phyloP scores from a whole-genome alignment of 164 flowering plant species.

The Vitis rupestris region DNA sequence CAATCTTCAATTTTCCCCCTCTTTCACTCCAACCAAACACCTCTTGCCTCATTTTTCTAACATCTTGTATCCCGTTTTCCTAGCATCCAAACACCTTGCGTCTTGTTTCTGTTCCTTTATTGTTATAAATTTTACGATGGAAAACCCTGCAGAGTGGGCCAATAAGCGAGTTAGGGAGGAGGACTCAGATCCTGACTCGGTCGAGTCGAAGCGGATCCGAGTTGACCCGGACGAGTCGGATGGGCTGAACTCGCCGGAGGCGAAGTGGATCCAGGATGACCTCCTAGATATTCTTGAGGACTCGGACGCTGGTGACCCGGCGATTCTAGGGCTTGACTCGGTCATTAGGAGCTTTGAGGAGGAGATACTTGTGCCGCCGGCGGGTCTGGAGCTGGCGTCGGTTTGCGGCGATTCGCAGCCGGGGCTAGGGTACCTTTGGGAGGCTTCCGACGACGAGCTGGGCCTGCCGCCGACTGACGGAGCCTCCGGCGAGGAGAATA shows the following conservation, averaged over 20 bases:
- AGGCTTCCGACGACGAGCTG: slow-evolving; percentile 59
- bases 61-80: neutral
- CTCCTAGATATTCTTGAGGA: slow-evolving; percentile 26
- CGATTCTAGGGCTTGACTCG: slow-evolving; percentile 33
- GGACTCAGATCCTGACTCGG: neutral
- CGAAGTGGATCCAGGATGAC: slow-evolving; percentile 19
- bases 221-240: slow-evolving; percentile 1
- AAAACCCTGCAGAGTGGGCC: neutral
- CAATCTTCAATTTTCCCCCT: neutral
- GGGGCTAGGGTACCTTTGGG: slow-evolving; percentile 43
- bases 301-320: slow-evolving; percentile 20
- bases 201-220: neutral
- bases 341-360: slow-evolving; percentile 49
- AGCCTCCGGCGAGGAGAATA: slow-evolving; percentile 9
- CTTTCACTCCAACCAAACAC: slow-evolving; percentile 1
- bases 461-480: slow-evolving; percentile 42
- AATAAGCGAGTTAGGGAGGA: slow-evolving; percentile 18
- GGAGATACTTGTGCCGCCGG: slow-evolving; percentile 26
- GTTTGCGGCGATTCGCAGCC: slow-evolving; percentile 34
- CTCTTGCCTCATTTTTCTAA: too few relatives aligned
- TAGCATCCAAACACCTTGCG: slow-evolving; percentile 1
- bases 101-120: neutral
- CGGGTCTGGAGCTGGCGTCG: slow-evolving; percentile 6
- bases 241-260: slow-evolving; percentile 17
- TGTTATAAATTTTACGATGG: slow-evolving; percentile 3